Conservation (phyloP, 2,329 filamentous ascomycete species). For the Colletotrichum lentis region DNA sequence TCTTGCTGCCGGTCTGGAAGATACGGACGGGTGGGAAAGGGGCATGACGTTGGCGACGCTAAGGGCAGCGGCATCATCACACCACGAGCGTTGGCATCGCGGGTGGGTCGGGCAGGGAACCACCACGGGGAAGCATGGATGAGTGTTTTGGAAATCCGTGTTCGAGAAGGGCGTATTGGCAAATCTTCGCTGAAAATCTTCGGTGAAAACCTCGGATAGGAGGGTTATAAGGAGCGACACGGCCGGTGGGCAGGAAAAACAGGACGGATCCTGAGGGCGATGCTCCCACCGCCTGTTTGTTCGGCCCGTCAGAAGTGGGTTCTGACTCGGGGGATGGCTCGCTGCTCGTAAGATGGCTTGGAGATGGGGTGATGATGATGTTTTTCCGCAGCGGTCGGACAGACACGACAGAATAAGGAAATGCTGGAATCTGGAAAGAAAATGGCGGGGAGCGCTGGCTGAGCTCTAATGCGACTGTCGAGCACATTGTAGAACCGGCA, state of each 20-base stretch:
- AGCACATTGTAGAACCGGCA: no score
- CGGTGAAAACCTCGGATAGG: no score
- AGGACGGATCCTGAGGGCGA: slow-evolving; percentile 31
- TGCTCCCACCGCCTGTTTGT: slow-evolving; percentile 21
- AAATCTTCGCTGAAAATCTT: slow-evolving; percentile 27
- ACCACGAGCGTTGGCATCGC: slow-evolving; percentile 26
- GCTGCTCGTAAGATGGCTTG: slow-evolving; percentile 27
- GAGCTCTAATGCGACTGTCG: no score
- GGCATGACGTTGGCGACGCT: not conserved
- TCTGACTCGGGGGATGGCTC: slow-evolving; percentile 30
- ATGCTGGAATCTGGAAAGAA: not conserved
- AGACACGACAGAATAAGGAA: slow-evolving; percentile 15
- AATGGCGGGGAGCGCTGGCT: not conserved
- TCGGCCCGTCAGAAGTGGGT: slow-evolving; percentile 21
- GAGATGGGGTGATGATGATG: slow-evolving; percentile 36
- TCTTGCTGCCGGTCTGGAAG: no score
- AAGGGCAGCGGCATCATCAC: slow-evolving; percentile 20
- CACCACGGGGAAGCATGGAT: slow-evolving; percentile 15
- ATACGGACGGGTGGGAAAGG: not conserved
- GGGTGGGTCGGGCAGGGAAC: slow-evolving; percentile 14
- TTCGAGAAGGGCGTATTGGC: not conserved
- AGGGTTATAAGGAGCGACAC: no score
- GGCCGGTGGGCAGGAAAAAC: no score
- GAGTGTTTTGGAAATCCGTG: not conserved
- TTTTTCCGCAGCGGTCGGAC: slow-evolving; percentile 22